Conservation (phyloP, 192 early-diverging fungal species). For the Phycomyces blakesleeanus region DNA sequence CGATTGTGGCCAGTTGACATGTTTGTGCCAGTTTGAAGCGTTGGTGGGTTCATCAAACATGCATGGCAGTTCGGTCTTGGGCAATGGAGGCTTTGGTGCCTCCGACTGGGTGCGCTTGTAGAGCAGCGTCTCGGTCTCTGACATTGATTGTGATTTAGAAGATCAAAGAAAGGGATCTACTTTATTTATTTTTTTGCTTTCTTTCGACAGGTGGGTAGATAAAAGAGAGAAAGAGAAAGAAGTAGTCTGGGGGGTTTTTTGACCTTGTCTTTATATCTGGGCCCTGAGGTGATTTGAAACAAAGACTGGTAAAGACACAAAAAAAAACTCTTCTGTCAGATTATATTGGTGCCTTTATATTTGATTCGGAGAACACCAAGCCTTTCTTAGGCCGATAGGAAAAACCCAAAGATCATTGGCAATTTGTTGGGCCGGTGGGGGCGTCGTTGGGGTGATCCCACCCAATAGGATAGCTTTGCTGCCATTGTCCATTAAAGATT, state of each 20-base stretch:
- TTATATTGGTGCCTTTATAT: neutral
- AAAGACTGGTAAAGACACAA: neutral
- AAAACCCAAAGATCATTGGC: neutral
- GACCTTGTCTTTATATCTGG: neutral
- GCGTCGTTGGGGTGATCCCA: constrained; percentile 22
- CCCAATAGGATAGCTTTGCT: constrained; percentile 17
- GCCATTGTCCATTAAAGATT: neutral
- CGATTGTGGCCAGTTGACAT: constrained; percentile 67
- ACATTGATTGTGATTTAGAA: neutral
- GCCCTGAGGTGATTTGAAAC: neutral
- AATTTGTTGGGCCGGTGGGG: constrained; percentile 24
- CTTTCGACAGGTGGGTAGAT: too few relatives aligned
- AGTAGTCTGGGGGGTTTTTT: neutral
- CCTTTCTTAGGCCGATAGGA: neutral
- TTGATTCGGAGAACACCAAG: neutral
- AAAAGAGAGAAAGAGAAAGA: neutral
- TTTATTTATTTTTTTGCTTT: too few relatives aligned
- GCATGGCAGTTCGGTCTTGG: constrained; percentile 10
- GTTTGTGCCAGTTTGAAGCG: constrained; percentile 46
- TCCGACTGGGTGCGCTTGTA: constrained; percentile 28
- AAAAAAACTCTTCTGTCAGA: neutral
- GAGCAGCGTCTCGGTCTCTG: constrained; percentile 2
- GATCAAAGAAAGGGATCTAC: too few relatives aligned
- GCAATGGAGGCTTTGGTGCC: constrained; percentile 18
- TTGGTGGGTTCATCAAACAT: constrained; percentile 43